Evolutionary conservation across 768 basidiomycete species (phyloP), one percentile per base, ranked within the genome.

Genomic region (Tephrocybe sp.): DNA sequence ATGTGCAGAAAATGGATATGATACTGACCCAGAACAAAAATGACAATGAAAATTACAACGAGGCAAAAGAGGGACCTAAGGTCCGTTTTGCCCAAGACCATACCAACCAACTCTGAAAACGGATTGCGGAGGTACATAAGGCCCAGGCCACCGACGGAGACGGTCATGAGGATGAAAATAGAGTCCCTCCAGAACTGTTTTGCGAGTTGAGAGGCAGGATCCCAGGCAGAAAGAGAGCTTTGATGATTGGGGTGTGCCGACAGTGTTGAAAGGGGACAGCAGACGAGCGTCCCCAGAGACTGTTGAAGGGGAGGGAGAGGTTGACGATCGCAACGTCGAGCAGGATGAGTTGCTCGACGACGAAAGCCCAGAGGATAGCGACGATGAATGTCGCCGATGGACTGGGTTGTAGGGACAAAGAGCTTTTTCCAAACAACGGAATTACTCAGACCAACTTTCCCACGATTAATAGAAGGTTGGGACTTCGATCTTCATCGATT

Each of bases 31-130:
- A 93, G 77, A 59, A 91, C 76, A 60, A 88, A 75, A 58, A 83
- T 64, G 59, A 90, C 77, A 62, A 85, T 81, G 68, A 79, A 70
- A 62, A 86, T 81, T 59, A 91, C 78, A 64, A 86, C 72, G 51
- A 81, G 75, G 60, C 83, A 84, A 68, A 92, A 77, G 61, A 88
- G 73, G 58, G 86, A 85, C 70, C 81, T 80, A 65, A 88, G 68
- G 65, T 88, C 86, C 49, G 81, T 75, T 63, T 80, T 81, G 56
- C 75, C 74, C 57, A 79, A 67, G 57, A 84, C 66, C 54, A 76
- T 61, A 59, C 72, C 69, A 58, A 79, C 70, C 61, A 80, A 73
- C 56, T 80, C 72, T 57, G 76, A 67, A 59, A 81, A 70, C 17
- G 80, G 79, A 34, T 73, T 76, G 66, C 76, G 79, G 59, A 83